Base-by-base conservation (phyloP, 1,139 yeast species). In the Blastobotrys capitulatus region DNA sequence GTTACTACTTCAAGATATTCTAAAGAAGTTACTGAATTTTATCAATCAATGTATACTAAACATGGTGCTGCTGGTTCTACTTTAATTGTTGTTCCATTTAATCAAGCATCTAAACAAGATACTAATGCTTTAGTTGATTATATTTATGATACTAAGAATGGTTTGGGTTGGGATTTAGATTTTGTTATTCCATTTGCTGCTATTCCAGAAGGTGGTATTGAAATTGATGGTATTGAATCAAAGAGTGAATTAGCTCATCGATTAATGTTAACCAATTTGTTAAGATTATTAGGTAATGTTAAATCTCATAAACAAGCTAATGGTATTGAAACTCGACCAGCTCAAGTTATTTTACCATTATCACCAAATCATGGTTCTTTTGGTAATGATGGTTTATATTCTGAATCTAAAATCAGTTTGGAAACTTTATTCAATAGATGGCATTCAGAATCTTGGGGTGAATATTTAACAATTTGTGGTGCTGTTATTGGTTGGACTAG, bases 401-500 rank as follows among this genome's bases (percentile, higher is more conserved):
- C 97, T 29, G 98, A 92, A 76, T 90, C 97, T 55, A 92, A 92
- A 78, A 76, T 92, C 55, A 87, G 95, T 46, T 78, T 92, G 62
- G 98, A 92, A 75, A 90, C 97, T 35, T 76, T 92, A 68, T 88
- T 92, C 81, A 90, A 90, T 84, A 86, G 97, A 79, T 92, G 98
- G 98, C 79, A 84, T 72, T 90, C 97, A 46, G 98, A 92, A 77
- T 87, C 90, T 55, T 92, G 98, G 98, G 83, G 84, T 49, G 76
- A 86, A 59, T 94, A 87, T 76, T 83, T 92, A 73, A 92, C 97
- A 55, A 77, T 92, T 56, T 90, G 97, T 72, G 98, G 98, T 77
- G 97, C 97, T 48, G 80, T 92, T 59, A 92, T 92, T 71, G 98
- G 98, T 68, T 92, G 98, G 98, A 92, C 98, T 57, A 88, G 98